These are phyloP conservation scores for Ophiostoma pallidulum DNA, from an alignment of 2,329 filamentous ascomycete genomes.

Conservation along the genomic window DNA sequence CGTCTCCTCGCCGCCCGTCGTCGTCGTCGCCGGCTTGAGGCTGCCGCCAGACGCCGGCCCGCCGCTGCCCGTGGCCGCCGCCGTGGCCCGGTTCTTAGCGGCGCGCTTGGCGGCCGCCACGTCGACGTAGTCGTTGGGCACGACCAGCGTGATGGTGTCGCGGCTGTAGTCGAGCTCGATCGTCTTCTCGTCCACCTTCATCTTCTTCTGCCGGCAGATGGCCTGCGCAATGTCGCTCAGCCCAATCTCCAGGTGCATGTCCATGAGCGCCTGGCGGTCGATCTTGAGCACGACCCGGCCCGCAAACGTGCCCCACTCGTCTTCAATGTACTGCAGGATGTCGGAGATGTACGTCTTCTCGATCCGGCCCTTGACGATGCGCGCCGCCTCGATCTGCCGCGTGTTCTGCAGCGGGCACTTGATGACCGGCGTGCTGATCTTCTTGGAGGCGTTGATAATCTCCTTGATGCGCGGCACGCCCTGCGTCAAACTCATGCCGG, in stretches of 20 bases:
- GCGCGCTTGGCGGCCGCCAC: constrained; percentile 38
- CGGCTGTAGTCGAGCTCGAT: constrained; percentile 54
- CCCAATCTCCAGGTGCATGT: constrained; percentile 72
- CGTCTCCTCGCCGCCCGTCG: constrained; percentile 34
- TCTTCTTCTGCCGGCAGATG: constrained; percentile 72
- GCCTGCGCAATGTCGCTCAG: constrained; percentile 64
- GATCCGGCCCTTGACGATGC: constrained; percentile 83
- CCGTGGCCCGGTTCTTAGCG: constrained; percentile 35
- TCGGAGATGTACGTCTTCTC: constrained; percentile 91
- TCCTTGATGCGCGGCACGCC: constrained; percentile 99
- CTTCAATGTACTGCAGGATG: constrained; percentile 69
- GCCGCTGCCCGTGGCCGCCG: constrained; percentile 26
- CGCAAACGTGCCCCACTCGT: constrained; percentile 71
- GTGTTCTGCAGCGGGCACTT: constrained; percentile 74
- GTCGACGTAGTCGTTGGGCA: constrained; percentile 46
- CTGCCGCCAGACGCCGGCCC: constrained; percentile 15
- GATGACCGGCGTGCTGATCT: constrained; percentile 91
- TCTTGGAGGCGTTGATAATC: constrained; percentile 96
- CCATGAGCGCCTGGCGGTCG: constrained; percentile 66
- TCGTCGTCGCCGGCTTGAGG: constrained; percentile 30
- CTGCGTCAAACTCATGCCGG: constrained; percentile 98
- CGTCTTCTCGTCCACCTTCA: constrained; percentile 54
- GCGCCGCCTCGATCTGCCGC: constrained; percentile 66
- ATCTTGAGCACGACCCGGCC: constrained; percentile 74
- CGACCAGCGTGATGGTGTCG: constrained; percentile 62